phyloP scores from a whole-genome alignment of 805 yeast genomes.

The Diddensiella caesifluorescens region DNA sequence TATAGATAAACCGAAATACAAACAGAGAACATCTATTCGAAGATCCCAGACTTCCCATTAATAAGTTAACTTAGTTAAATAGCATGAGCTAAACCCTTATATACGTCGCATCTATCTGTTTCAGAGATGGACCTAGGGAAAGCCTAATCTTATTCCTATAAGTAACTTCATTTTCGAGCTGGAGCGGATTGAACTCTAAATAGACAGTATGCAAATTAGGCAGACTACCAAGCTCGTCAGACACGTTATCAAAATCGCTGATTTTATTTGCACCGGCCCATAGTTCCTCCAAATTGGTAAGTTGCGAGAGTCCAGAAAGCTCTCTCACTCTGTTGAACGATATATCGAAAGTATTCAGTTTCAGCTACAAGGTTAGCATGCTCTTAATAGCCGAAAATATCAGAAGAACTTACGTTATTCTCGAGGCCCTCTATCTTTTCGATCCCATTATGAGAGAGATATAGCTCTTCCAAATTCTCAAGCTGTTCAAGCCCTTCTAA shows the following conservation, averaged over 20 bases:
- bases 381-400: not conserved
- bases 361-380: conserved; percentile 26
- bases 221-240: conserved; percentile 55
- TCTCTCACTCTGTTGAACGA: conserved; percentile 65
- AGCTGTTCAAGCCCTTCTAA: conserved; percentile 77
- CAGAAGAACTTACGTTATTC: conserved; percentile 38
- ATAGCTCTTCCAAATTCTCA: conserved; percentile 73
- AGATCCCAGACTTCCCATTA: too few relatives aligned
- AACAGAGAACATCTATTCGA: too few relatives aligned
- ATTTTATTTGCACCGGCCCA: conserved; percentile 87
- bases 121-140: conserved; percentile 61
- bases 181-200: conserved; percentile 90
- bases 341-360: conserved; percentile 71
- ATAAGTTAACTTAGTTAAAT: too few relatives aligned
- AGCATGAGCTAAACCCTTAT: conserved; percentile 15
- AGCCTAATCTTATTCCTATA: conserved; percentile 79
- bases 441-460: conserved; percentile 80
- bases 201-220: conserved; percentile 79
- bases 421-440: conserved; percentile 72
- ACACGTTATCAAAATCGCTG: conserved; percentile 62
- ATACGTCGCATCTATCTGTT: conserved; percentile 90
- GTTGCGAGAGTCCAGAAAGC: conserved; percentile 60
- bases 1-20: too few relatives aligned
- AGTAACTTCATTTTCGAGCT: conserved; percentile 62
- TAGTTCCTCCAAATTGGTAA: conserved; percentile 73